These are phyloP conservation scores for Saturnispora sekii DNA, from an alignment of 805 yeast genomes.

Conservation along the genomic window DNA sequence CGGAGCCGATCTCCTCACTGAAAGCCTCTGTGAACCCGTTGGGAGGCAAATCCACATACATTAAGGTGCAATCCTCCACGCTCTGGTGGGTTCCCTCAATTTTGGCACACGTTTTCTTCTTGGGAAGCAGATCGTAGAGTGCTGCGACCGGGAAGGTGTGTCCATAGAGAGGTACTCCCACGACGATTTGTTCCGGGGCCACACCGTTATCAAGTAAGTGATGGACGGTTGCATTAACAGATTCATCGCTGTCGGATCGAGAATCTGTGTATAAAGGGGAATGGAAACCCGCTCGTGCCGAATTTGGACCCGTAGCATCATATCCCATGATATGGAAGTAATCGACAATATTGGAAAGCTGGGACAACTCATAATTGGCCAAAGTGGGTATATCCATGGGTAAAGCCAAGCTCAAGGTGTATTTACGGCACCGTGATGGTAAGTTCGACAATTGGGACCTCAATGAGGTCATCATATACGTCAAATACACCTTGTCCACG, in stretches of 20 bases:
- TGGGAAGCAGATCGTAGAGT: constrained; percentile 5
- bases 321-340: constrained; percentile 90
- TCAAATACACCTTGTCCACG: constrained; percentile 36
- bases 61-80: constrained; percentile 16
- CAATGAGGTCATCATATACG: constrained; percentile 30
- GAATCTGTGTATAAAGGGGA: constrained; percentile 45
- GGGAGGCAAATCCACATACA: constrained; percentile 20
- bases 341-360: constrained; percentile 49
- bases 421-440: constrained; percentile 22
- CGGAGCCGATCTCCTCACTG: constrained; percentile 46
- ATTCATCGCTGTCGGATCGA: constrained; percentile 7
- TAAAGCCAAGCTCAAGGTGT: constrained; percentile 58
- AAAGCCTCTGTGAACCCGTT: constrained; percentile 31
- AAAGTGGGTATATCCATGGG: constrained; percentile 54
- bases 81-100: constrained; percentile 9
- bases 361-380: constrained; percentile 32
- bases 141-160: constrained; percentile 21
- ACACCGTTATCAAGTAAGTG: constrained; percentile 23
- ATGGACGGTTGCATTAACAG: constrained; percentile 34
- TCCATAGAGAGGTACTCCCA: constrained; percentile 91
- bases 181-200: constrained; percentile 33
- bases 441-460: background rate
- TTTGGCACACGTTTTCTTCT: constrained; percentile 18
- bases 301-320: constrained; percentile 80
- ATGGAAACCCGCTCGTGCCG: constrained; percentile 50